Evolutionary conservation across 2,329 filamentous ascomycete genomes (phyloP), one percentile per base, ranked within the genome.

Genomic region (Phoma herbarum): DNA sequence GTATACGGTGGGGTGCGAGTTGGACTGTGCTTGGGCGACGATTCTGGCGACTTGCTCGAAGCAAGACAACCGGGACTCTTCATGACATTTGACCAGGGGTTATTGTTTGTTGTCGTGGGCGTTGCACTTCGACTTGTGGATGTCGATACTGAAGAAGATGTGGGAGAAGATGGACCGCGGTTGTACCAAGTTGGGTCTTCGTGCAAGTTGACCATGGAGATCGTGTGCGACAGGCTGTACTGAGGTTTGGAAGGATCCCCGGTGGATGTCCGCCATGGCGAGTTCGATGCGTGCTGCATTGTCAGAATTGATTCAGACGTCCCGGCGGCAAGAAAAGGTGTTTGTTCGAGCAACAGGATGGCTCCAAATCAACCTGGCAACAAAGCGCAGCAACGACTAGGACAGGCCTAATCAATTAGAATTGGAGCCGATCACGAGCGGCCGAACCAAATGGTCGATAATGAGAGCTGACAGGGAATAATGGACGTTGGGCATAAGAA

Each of bases 171-270:
- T 12, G 75, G 69, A 9, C 69, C 67, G 28, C 74, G 70, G 43
- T 66, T 70, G 59, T 75, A 74, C 76, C 75, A 77, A 28, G 68
- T 62, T 37, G 71, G 67, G 48, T 77, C 74, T 37, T 77, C 75
- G 59, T 77, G 75, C 52, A 79, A 67, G 60, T 79, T 77, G 47
- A 76, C 69, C 75, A 78, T 77, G 41, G 76, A 78, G 53, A 76
- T 73, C 42, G 75, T 75, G 53, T 77, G 75, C 52, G 74, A 70
- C 28, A 79, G 70, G 43, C 69, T 71, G 53, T 71, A 74, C 46
- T 76, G 71, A 31, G 70, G 70, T 52, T 75, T 77, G 18, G 68
- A 65, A 47, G 74, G 72, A 14, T 75, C 73, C 20, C 66, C 62
- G 14, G 67, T 64, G 48, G 70, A 66, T 41, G 67, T 66, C 35